Conservation (phyloP, 495 filamentous ascomycete species). For the Oleoguttula mirabilis region DNA sequence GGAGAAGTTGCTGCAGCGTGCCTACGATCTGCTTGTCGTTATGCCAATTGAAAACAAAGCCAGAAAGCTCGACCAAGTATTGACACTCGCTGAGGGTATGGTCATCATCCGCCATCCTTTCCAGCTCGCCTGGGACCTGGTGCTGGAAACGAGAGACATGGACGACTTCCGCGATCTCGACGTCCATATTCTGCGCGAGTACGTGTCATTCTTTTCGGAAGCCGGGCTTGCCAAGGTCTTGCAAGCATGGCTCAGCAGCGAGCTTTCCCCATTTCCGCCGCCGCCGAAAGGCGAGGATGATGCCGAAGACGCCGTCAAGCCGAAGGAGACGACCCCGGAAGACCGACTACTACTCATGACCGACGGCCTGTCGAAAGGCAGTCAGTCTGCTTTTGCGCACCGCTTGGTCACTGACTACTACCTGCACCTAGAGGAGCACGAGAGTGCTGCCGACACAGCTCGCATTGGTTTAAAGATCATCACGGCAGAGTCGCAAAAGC, state of each 20-base stretch:
- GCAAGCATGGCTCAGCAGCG: slow-evolving; percentile 66
- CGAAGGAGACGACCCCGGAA: slow-evolving; percentile 42
- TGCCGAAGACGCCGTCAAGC: slow-evolving; percentile 28
- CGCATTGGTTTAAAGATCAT: slow-evolving; percentile 55
- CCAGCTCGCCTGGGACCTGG: slow-evolving; percentile 78
- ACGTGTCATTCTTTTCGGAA: slow-evolving; percentile 72
- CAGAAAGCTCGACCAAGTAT: slow-evolving; percentile 54
- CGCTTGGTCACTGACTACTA: slow-evolving; percentile 78
- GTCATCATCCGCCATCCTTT: slow-evolving; percentile 93
- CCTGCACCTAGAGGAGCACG: slow-evolving; percentile 73
- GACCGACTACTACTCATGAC: slow-evolving; percentile 70
- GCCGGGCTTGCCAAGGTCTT: slow-evolving; percentile 69
- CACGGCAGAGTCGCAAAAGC: slow-evolving; percentile 46
- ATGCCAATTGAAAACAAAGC: slow-evolving; percentile 52
- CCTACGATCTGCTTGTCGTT: slow-evolving; percentile 61
- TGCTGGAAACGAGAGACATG: slow-evolving; percentile 77
- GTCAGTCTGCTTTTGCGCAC: slow-evolving; percentile 67
- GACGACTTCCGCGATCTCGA: slow-evolving; percentile 57
- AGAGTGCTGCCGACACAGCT: slow-evolving; percentile 65
- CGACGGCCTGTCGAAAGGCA: slow-evolving; percentile 61
- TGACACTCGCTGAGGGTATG: slow-evolving; percentile 71
- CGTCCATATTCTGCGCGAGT: slow-evolving; percentile 59
- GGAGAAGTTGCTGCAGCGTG: slow-evolving; percentile 75
- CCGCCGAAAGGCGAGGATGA: slow-evolving; percentile 30
- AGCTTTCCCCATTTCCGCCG: slow-evolving; percentile 65